These are phyloP conservation scores for Coemansia aciculifera DNA, from an alignment of 192 early-diverging fungal species.

Conservation along the genomic window DNA sequence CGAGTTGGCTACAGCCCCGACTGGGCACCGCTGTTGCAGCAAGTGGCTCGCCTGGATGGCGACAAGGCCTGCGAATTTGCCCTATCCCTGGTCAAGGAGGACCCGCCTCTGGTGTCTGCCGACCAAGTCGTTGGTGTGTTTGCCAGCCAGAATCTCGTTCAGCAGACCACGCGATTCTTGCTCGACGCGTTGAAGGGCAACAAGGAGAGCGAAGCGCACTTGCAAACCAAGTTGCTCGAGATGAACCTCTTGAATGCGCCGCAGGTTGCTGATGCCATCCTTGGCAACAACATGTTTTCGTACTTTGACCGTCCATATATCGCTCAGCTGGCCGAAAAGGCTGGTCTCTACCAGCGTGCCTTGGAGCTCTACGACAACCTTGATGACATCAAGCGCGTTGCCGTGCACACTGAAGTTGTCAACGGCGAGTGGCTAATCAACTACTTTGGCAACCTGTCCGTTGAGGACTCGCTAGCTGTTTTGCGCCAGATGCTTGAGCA, in stretches of 20 bases:
- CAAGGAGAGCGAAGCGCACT: constrained; percentile 82
- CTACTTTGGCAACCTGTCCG: constrained; percentile 94
- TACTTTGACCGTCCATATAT: constrained; percentile 94
- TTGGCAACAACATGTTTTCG: constrained; percentile 93
- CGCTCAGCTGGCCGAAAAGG: constrained; percentile 94
- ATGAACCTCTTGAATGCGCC: constrained; percentile 97
- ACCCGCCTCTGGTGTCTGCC: constrained; percentile 73
- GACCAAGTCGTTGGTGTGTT: constrained; percentile 96
- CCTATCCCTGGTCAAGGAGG: constrained; percentile 77
- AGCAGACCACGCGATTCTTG: constrained; percentile 95
- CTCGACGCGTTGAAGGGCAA: constrained; percentile 95
- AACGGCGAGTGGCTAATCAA: constrained; percentile 88
- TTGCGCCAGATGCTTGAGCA: constrained; percentile 90
- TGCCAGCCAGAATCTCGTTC: constrained; percentile 86
- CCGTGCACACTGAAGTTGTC: constrained; percentile 81
- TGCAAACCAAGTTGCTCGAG: constrained; percentile 95
- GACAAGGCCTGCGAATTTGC: constrained; percentile 96
- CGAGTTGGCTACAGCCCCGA: constrained; percentile 93
- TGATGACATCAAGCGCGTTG: constrained; percentile 92
- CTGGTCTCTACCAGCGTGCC: constrained; percentile 92
- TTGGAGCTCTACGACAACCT: constrained; percentile 97
- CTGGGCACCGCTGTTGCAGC: constrained; percentile 85
- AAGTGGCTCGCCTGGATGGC: constrained; percentile 86
- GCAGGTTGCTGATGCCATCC: constrained; percentile 97
- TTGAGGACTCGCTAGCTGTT: constrained; percentile 95